Base-by-base conservation (phyloP, 352 stramenopile genomes). In the Globisporangium apiculatum region DNA sequence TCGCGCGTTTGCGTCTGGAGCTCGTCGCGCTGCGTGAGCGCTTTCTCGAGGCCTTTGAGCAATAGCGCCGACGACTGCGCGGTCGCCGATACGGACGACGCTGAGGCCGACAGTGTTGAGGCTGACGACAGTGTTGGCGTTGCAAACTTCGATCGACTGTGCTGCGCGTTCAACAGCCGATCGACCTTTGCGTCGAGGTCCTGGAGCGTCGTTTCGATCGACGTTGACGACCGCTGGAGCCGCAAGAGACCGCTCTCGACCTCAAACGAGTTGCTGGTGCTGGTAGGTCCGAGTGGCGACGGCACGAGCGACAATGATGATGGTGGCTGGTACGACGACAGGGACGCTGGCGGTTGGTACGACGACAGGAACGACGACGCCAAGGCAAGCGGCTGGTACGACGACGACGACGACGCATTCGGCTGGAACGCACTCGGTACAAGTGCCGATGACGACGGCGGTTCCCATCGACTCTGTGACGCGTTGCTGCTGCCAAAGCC, bases 111-210 rank as follows among this genome's bases (percentile, higher is more conserved):
- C 58, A 38, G 35, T 61, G 48, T 24, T 2, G 62, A 43, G 40
- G 40, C 7, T 14, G 40, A 50, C 14, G 42, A 50, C 0, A 53
- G 57, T 2, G 55, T 31, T 11, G 42, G 41, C 11, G 35, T 43
- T n/a, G 42, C 46, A 7, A 12, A 55, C 36, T 35, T 7, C 6
- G 49, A 45, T 18, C 57, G 9, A 10, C 59, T 55, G 62, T 78
- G 86, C 55, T 89, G 79, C 41, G 69, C 63, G 53, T 86, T 87
- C 42, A 92, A 50, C 0, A 93, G 64, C 3, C 83, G 77, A 61
- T 91, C 83, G 66, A 93, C 76, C 64, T 93, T 93, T n/a, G 77
- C 73, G 17, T 93, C 78, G 1, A 93, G 47, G 40, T 91, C 83
- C 17, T 87, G 72, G 5, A 93, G 56, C 6, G 75, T 78, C 0